Evolutionary conservation across 202 grass and related monocot genomes (phyloP).

Genomic region (Carex arenaria): DNA sequence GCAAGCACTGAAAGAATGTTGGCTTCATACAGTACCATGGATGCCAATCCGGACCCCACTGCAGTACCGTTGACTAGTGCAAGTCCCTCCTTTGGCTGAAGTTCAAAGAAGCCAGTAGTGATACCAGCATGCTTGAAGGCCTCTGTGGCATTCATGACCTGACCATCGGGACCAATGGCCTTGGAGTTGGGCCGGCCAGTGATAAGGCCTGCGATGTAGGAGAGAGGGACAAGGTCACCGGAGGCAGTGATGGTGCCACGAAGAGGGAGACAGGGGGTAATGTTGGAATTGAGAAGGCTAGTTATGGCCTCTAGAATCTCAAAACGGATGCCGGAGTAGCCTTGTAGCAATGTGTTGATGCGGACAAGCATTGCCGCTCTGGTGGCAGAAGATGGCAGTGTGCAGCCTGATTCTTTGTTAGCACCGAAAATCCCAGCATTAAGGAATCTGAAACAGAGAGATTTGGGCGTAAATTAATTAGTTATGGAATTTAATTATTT

Average conservation of each 20-base stretch:
- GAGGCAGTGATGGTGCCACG: slow-evolving; percentile 84
- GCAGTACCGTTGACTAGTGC: slow-evolving; percentile 90
- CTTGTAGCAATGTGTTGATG: slow-evolving; percentile 73
- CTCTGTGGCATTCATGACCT: slow-evolving; percentile 65
- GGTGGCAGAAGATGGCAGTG: slow-evolving; percentile 45
- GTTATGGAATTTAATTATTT: background rate
- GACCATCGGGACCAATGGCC: slow-evolving; percentile 40
- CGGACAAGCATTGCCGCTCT: slow-evolving; percentile 71
- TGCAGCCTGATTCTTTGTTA: slow-evolving; percentile 47
- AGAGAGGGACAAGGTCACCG: slow-evolving; percentile 69
- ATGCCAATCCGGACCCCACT: slow-evolving; percentile 69
- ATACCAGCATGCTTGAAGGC: slow-evolving; percentile 78
- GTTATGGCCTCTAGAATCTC: slow-evolving; percentile 82
- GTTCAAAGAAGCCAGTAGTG: slow-evolving; percentile 69
- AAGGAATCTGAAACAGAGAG: slow-evolving; percentile 51
- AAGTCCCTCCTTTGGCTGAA: slow-evolving; percentile 89
- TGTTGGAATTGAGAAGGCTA: slow-evolving; percentile 56
- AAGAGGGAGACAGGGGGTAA: slow-evolving; percentile 74
- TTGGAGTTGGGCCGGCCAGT: slow-evolving; percentile 69
- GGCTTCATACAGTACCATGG: slow-evolving; percentile 59
- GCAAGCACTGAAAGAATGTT: slow-evolving; percentile 63
- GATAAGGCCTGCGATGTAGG: slow-evolving; percentile 80
- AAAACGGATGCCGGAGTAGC: slow-evolving; percentile 73
- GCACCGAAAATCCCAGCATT: slow-evolving; percentile 77
- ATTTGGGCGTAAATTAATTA: background rate